Percentiles rank a stretch among this genome's conserved stretches.
Evolutionary conservation across 306 rosid genomes (phyloP).

Genomic region (Casuarina equisetifolia): DNA sequence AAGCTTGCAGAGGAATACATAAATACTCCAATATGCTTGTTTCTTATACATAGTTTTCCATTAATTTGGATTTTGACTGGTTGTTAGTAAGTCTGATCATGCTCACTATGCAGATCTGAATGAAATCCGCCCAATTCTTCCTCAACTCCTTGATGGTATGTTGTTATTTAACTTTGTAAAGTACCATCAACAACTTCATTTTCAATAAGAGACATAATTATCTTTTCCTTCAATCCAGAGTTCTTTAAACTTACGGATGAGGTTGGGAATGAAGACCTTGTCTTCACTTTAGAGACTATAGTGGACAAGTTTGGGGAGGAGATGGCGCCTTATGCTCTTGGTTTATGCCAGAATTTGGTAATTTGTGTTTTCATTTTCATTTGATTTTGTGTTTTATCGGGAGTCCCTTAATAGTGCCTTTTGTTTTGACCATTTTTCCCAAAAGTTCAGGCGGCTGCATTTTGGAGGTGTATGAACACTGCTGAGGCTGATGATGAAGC

Average conservation of each 20-base stretch:
- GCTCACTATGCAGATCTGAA: conserved; percentile 64
- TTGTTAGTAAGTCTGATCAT: conserved; percentile 5
- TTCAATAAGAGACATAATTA: conserved; percentile 21
- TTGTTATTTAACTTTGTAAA: conserved; percentile 22
- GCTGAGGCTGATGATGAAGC: conserved; percentile 88
- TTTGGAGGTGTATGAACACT: conserved; percentile 95
- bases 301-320: conserved; percentile 98
- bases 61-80: not conserved
- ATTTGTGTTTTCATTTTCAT: conserved; percentile 14
- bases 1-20: conserved; percentile 78
- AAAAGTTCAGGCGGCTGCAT: conserved; percentile 68
- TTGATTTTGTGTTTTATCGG: not conserved
- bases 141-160: conserved; percentile 93
- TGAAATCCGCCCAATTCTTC: conserved; percentile 90
- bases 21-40: not conserved
- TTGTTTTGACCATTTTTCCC: not conserved
- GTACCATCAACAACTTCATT: conserved; percentile 19
- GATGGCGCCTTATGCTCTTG: conserved; percentile 97
- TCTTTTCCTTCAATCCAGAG: conserved; percentile 47
- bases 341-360: conserved; percentile 94
- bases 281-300: conserved; percentile 93
- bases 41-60: not conserved
- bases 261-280: conserved; percentile 97
- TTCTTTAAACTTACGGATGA: conserved; percentile 96
- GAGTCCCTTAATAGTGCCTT: conserved; percentile 1